Evolutionary conservation across 1,284 basidiomycete genomes (phyloP).

Genomic region (Hemileia vastatrix): DNA sequence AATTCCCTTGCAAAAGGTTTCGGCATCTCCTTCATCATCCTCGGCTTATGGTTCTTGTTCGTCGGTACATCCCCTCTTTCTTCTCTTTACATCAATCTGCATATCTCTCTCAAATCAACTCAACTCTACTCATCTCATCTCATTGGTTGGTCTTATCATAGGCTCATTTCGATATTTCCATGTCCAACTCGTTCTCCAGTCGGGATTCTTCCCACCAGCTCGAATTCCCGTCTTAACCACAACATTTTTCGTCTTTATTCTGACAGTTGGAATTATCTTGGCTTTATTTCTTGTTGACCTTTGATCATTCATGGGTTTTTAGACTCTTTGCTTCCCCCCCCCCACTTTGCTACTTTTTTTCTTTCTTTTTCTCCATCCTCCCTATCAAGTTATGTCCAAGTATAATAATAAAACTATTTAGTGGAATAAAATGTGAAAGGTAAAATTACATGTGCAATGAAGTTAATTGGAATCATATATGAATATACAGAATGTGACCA

Average conservation of each 20-base stretch:
- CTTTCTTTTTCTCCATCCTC: too few species aligned
- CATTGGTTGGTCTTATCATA: neutral
- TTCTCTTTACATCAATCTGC: neutral
- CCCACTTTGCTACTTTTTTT: too few species aligned
- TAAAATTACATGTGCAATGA: too few species aligned
- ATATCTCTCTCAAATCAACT: neutral
- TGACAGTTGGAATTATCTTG: too few species aligned
- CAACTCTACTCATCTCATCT: neutral
- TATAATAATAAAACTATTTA: too few species aligned
- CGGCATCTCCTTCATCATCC: slow-evolving; percentile 4
- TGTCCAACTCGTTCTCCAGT: slow-evolving; percentile 15
- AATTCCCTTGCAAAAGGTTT: slow-evolving; percentile 1
- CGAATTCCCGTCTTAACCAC: neutral
- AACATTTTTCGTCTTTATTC: slow-evolving; percentile 12
- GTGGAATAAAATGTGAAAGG: too few species aligned
- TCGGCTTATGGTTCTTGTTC: slow-evolving; percentile 11
- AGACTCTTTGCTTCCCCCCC: too few species aligned
- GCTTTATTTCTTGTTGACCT: too few species aligned
- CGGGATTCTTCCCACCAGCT: slow-evolving; percentile 12
- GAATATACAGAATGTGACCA: too few species aligned
- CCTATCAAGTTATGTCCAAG: too few species aligned
- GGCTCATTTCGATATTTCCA: slow-evolving; percentile 18
- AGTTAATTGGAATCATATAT: too few species aligned
- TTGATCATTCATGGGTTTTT: too few species aligned
- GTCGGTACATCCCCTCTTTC: neutral